Conservation (phyloP, 306 rosid species). For the Acacia melanoxylon region DNA sequence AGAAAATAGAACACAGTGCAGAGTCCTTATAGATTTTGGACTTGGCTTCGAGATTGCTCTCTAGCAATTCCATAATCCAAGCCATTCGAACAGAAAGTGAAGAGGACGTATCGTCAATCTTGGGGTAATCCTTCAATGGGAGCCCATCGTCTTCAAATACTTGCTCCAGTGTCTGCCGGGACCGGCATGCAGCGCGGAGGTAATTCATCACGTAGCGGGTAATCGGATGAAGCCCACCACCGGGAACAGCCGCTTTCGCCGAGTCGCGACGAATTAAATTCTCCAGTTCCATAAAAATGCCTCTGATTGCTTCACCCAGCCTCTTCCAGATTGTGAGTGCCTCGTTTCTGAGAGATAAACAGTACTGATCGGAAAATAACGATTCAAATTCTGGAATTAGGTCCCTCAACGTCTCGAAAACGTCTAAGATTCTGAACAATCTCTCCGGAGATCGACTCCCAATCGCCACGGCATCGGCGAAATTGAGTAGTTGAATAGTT, state of each 20-base stretch:
- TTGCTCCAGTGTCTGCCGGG: slow-evolving; percentile 64
- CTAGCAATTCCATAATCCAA: slow-evolving; percentile 73
- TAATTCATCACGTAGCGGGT: slow-evolving; percentile 81
- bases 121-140: slow-evolving; percentile 37
- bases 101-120: slow-evolving; percentile 41
- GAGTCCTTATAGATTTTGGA: slow-evolving; percentile 60
- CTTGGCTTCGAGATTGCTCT: slow-evolving; percentile 68
- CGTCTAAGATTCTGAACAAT: slow-evolving; percentile 55
- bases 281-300: slow-evolving; percentile 75
- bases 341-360: slow-evolving; percentile 56
- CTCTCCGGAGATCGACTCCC: slow-evolving; percentile 73
- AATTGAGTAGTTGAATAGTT: slow-evolving; percentile 62
- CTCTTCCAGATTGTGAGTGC: slow-evolving; percentile 67
- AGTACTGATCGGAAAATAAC: slow-evolving; percentile 60
- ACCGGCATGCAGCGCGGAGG: slow-evolving; percentile 66
- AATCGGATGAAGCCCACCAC: slow-evolving; percentile 75
- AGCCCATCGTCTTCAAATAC: slow-evolving; percentile 56
- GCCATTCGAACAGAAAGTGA: slow-evolving; percentile 62
- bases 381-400: slow-evolving; percentile 58
- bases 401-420: slow-evolving; percentile 63
- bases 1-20: slow-evolving; percentile 51
- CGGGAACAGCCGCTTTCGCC: slow-evolving; percentile 57
- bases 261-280: slow-evolving; percentile 72
- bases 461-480: slow-evolving; percentile 63
- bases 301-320: slow-evolving; percentile 62